These are phyloP conservation scores for Mortierella sp. DNA, from an alignment of 371 early-diverging fungal species.

Conservation along the genomic window DNA sequence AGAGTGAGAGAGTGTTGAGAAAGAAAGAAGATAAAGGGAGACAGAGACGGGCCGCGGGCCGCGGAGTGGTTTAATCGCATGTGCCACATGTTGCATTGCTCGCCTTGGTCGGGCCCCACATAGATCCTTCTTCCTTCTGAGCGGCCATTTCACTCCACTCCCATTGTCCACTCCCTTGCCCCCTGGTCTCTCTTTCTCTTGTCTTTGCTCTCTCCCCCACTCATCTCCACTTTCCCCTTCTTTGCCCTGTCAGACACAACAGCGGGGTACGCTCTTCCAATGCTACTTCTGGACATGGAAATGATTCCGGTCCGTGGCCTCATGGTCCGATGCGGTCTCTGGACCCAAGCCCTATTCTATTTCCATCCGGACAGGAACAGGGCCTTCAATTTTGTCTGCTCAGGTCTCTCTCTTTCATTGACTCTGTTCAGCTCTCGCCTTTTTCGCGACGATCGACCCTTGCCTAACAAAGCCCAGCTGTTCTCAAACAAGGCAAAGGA, in stretches of 20 bases:
- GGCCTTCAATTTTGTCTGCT: too few species aligned
- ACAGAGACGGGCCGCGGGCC: background rate
- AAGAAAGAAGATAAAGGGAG: background rate
- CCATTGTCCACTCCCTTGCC: slow-evolving; percentile 1
- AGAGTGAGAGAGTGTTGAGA: background rate
- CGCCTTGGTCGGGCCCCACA: background rate
- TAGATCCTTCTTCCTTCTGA: background rate
- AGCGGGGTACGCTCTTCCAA: too few species aligned
- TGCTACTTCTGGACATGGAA: too few species aligned
- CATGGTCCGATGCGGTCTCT: too few species aligned
- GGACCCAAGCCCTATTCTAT: too few species aligned
- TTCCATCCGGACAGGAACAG: too few species aligned
- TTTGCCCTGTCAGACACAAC: background rate
- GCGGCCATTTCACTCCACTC: slow-evolving; percentile 5
- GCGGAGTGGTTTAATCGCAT: background rate
- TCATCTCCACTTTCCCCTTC: background rate
- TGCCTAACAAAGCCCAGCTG: too few species aligned
- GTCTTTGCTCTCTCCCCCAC: background rate
- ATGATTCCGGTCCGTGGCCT: too few species aligned
- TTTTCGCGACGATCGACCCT: too few species aligned
- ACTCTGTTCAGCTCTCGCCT: too few species aligned
- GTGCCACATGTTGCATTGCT: background rate
- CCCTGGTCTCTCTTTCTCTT: background rate
- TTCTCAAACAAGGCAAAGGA: too few species aligned
- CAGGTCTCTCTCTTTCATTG: too few species aligned